Evolutionary conservation across 2,329 filamentous ascomycete genomes (phyloP).

Genomic region (Aspergillus sp.): DNA sequence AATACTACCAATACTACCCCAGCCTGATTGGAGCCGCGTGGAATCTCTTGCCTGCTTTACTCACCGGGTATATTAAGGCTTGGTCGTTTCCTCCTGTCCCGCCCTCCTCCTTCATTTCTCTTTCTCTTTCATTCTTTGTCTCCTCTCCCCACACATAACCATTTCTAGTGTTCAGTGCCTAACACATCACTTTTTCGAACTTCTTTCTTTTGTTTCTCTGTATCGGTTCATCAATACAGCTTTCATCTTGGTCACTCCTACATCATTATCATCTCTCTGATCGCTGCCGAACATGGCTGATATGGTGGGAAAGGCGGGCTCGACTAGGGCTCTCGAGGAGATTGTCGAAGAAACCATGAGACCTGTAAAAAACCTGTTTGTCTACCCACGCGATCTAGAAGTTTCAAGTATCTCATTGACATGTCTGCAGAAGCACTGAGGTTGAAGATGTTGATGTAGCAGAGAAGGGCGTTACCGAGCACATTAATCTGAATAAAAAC

Average conservation of each 20-base stretch:
- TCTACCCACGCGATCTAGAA: neutral
- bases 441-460: constrained; percentile 15
- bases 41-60: constrained; percentile 1
- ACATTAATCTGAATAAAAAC: constrained; percentile 29
- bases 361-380: constrained; percentile 14
- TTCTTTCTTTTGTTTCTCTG: constrained; percentile 4
- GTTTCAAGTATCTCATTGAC: neutral
- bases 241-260: neutral
- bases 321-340: neutral
- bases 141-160: constrained; percentile 2
- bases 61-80: neutral
- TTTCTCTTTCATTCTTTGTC: neutral
- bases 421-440: constrained; percentile 8
- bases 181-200: constrained; percentile 1
- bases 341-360: constrained; percentile 2
- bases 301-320: constrained; percentile 6
- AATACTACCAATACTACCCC: neutral
- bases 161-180: neutral
- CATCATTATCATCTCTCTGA: neutral
- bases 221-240: neutral
- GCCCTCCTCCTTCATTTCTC: constrained; percentile 1
- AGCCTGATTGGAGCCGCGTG: neutral
- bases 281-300: constrained; percentile 15
- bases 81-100: neutral
- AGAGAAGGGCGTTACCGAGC: constrained; percentile 25